A percentile compares a stretch with the other conserved stretches of the same genome.
Evolutionary conservation across 495 filamentous ascomycete genomes (phyloP).

Genomic region (Umbilicaria muhlenbergii): DNA sequence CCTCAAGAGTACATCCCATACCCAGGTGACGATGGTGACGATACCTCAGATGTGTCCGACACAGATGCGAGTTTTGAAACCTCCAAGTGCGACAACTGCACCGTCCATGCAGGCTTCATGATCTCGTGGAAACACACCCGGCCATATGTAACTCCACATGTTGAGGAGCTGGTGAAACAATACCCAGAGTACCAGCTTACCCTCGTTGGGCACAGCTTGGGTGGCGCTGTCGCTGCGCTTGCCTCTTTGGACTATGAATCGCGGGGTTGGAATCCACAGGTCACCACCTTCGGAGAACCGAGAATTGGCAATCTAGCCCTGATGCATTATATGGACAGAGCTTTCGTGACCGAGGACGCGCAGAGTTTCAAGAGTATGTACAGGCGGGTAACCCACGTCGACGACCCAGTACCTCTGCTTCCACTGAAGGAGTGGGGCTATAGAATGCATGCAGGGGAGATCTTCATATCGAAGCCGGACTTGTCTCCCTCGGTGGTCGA

Average conservation of each 20-base stretch:
- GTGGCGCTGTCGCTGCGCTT: constrained; percentile 80
- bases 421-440: constrained; percentile 83
- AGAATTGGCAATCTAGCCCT: constrained; percentile 64
- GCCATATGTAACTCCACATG: constrained; percentile 39
- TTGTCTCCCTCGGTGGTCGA: constrained; percentile 54
- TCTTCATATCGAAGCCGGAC: constrained; percentile 58
- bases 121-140: constrained; percentile 65
- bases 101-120: constrained; percentile 83
- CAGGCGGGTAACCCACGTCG: constrained; percentile 67
- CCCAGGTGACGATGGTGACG: constrained; percentile 34
- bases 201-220: constrained; percentile 81
- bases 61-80: constrained; percentile 13
- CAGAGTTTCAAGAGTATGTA: constrained; percentile 28
- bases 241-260: constrained; percentile 62
- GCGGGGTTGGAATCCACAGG: constrained; percentile 50
- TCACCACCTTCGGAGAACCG: constrained; percentile 92
- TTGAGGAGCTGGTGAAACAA: constrained; percentile 33
- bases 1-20: constrained; percentile 89
- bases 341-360: constrained; percentile 31
- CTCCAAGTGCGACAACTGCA: constrained; percentile 60
- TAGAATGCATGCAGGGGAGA: constrained; percentile 65
- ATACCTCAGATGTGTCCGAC: background rate
- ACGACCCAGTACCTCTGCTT: constrained; percentile 81
- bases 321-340: constrained; percentile 46
- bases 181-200: constrained; percentile 59